Base-by-base conservation (phyloP, 2,329 filamentous ascomycete species). In the Pezizomycotina sp. region DNA sequence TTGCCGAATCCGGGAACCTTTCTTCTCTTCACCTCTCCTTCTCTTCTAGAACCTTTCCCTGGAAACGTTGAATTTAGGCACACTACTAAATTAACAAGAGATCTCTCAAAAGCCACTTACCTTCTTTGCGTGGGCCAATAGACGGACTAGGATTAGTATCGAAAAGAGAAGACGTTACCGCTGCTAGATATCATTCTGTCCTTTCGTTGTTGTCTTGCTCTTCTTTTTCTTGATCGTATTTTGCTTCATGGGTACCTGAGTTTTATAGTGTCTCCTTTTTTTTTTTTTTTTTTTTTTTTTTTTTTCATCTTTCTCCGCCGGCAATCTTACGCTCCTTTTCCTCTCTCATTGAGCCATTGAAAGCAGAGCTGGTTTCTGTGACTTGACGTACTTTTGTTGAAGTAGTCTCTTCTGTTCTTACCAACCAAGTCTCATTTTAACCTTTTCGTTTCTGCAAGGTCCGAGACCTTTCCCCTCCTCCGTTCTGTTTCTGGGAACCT, bases 151-250 rank as follows among this genome's bases (percentile, higher is more conserved):
- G n/a, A n/a, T n/a, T n/a, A n/a, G n/a, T n/a, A n/a, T n/a, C n/a
- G n/a, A n/a, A n/a, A n/a, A n/a, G n/a, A n/a, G n/a, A n/a, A n/a
- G n/a, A n/a, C n/a, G n/a, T n/a, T n/a, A n/a, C n/a, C n/a, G n/a
- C n/a, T n/a, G n/a, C n/a, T n/a, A n/a, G n/a, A 45, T 45, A 32
- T 38, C 37, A 35, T 43, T 34, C 36, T 29, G 18, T 9, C 30
- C 27, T 32, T 9, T 31, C 27, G 13, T 24, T 25, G 3, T 27
- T 38, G 22, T 21, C 34, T 38, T 32, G 22, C 23, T 27, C 19
- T 32, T 13, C 26, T 41, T 34, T 31, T 31, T 38, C 12, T 6
- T 13, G 31, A 31, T 21, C 37, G 37, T 31, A 12, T 18, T 16
- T 39, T 25, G 27, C 26, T 31, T 32, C 29, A 34, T 34, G 26